Evolutionary conservation across 2,329 filamentous ascomycete species (phyloP).

Genomic region (Stachybotrys chlorohalonatus): DNA sequence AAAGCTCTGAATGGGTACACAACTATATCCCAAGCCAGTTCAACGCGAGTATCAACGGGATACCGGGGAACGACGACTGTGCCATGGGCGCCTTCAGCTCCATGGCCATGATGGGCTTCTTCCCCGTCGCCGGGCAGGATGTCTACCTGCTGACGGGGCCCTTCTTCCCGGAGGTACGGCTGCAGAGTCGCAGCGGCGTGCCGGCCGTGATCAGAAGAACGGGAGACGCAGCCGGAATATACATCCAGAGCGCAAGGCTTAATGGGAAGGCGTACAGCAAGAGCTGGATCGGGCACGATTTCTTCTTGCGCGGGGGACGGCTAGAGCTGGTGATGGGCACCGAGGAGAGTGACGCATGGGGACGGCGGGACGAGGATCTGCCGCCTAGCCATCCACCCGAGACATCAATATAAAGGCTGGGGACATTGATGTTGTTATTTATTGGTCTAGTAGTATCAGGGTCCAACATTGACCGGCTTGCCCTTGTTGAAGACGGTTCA

Average conservation of each 20-base stretch:
- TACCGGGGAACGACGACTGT: slow-evolving; percentile 46
- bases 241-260: slow-evolving; percentile 48
- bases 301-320: slow-evolving; percentile 47
- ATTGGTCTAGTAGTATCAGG: too few relatives aligned
- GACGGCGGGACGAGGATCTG: slow-evolving; percentile 10
- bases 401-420: not conserved
- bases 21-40: slow-evolving; percentile 60
- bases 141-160: slow-evolving; percentile 43
- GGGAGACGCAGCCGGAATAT: slow-evolving; percentile 30
- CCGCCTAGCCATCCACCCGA: slow-evolving; percentile 11
- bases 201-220: not conserved
- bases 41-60: slow-evolving; percentile 53
- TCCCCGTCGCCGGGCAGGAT: slow-evolving; percentile 44
- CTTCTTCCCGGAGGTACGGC: slow-evolving; percentile 35
- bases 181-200: not conserved
- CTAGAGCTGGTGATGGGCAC: slow-evolving; percentile 46
- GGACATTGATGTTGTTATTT: too few relatives aligned
- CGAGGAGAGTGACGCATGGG: slow-evolving; percentile 31
- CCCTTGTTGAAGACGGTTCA: too few relatives aligned
- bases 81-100: slow-evolving; percentile 45
- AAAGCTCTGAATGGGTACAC: slow-evolving; percentile 45
- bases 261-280: slow-evolving; percentile 44
- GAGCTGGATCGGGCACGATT: slow-evolving; percentile 53
- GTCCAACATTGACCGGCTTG: too few relatives aligned
- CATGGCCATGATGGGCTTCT: slow-evolving; percentile 42